A percentile compares a stretch with the other conserved stretches of the same genome.
Conservation (phyloP, 805 yeast species). For the Metschnikowia shivogae region DNA sequence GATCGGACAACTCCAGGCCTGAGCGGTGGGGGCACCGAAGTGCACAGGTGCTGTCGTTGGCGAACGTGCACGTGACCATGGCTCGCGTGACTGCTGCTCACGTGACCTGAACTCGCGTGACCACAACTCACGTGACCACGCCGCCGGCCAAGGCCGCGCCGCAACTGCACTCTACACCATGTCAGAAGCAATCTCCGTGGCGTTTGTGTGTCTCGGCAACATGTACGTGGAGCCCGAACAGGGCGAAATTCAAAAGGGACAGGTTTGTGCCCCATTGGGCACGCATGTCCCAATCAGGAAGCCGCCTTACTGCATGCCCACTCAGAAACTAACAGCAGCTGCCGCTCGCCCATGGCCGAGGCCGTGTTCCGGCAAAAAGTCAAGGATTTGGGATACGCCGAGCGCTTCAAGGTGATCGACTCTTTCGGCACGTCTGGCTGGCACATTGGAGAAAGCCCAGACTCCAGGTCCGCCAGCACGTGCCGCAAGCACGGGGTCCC, state of each 20-base stretch:
- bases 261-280: no score
- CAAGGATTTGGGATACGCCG: slow-evolving; percentile 40
- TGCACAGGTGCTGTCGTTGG: no score
- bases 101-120: not conserved
- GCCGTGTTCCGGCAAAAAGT: slow-evolving; percentile 77
- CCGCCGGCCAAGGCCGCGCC: not conserved
- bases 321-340: slow-evolving; percentile 41
- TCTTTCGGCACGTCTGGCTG: slow-evolving; percentile 88
- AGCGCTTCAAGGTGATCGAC: slow-evolving; percentile 57
- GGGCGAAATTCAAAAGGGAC: no score
- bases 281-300: no score
- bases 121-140: no score
- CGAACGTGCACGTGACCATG: no score
- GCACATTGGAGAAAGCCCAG: slow-evolving; percentile 83
- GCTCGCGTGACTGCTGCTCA: not conserved
- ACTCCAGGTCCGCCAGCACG: slow-evolving; percentile 62
- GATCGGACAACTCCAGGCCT: not conserved
- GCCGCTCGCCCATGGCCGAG: slow-evolving; percentile 98
- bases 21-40: no score
- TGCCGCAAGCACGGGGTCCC: slow-evolving; percentile 72
- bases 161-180: not conserved
- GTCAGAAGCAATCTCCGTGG: slow-evolving; percentile 51
- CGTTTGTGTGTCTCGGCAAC: slow-evolving; percentile 88
- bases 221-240: slow-evolving; percentile 47
- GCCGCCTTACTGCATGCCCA: no score